phyloP scores from a whole-genome alignment of 225 moss, liverwort and hornwort genomes.

The Physcomitrium patens region DNA sequence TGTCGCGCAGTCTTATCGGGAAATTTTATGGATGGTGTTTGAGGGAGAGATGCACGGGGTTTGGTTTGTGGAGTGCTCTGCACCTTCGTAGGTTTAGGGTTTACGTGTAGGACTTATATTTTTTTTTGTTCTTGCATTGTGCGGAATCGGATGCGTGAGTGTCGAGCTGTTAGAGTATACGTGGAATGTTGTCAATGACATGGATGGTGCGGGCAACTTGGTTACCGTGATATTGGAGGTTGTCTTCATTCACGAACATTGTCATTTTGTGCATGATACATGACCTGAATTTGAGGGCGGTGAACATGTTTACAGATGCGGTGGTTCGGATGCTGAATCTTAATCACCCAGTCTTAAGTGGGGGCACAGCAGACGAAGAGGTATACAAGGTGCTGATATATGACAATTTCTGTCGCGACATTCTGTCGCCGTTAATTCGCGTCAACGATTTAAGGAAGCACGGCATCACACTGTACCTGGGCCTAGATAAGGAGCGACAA shows the following conservation, averaged over 20 bases:
- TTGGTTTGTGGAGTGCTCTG: not conserved
- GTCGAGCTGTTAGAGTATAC: no score
- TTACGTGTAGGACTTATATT: not conserved
- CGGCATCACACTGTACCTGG: conserved; percentile 70
- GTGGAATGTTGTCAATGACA: not conserved
- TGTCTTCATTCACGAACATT: not conserved
- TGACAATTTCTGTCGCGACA: conserved; percentile 67
- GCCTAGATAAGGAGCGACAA: conserved; percentile 71
- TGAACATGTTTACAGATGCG: conserved; percentile 51
- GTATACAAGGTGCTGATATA: conserved; percentile 75
- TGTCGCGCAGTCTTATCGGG: not conserved
- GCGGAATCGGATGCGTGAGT: no score
- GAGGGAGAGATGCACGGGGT: no score
- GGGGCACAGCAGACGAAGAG: conserved; percentile 77
- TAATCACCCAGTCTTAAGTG: conserved; percentile 68
- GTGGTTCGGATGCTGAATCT: conserved; percentile 83
- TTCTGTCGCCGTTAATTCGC: conserved; percentile 69
- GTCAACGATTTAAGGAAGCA: conserved; percentile 78
- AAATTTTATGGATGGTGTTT: not conserved
- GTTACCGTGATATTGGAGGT: not conserved
- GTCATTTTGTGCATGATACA: conserved; percentile 1
- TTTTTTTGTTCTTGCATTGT: no score
- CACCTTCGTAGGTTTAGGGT: not conserved
- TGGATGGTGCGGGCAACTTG: not conserved
- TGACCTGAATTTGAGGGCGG: not conserved